Conservation (phyloP, 2,329 filamentous ascomycete species). For the Cladosporium sp. region DNA sequence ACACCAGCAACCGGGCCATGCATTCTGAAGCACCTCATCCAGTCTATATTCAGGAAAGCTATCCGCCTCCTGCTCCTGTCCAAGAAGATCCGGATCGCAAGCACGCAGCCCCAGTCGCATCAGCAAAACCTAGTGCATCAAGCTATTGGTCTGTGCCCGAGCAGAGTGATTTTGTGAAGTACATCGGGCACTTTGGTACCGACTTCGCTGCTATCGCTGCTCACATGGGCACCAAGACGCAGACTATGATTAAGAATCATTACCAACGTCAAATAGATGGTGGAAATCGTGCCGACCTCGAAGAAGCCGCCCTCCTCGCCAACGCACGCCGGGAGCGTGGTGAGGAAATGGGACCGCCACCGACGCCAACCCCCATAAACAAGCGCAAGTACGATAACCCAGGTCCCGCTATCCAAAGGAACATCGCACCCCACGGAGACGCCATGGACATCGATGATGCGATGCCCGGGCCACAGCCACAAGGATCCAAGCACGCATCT, state of each 20-base stretch:
- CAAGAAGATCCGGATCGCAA: conserved; percentile 29
- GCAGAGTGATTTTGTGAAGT: conserved; percentile 70
- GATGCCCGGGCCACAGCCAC: conserved; percentile 26
- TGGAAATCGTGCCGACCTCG: conserved; percentile 43
- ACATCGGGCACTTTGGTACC: conserved; percentile 73
- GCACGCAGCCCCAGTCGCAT: conserved; percentile 19
- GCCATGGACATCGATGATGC: conserved; percentile 43
- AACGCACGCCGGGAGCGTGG: conserved; percentile 44
- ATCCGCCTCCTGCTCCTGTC: conserved; percentile 1
- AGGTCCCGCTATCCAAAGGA: conserved; percentile 40
- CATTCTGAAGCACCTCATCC: conserved; percentile 8
- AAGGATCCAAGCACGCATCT: conserved; percentile 39
- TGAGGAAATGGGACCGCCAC: conserved; percentile 49
- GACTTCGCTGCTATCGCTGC: conserved; percentile 74
- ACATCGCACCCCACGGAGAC: conserved; percentile 47
- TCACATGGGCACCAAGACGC: conserved; percentile 80
- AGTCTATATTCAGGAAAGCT: conserved; percentile 9
- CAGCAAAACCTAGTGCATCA: conserved; percentile 46
- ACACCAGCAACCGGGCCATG: conserved; percentile 23
- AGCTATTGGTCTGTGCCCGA: conserved; percentile 89
- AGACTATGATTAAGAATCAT: conserved; percentile 73
- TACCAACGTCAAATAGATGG: conserved; percentile 49
- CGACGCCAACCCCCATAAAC: conserved; percentile 49
- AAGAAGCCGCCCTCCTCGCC: conserved; percentile 43
- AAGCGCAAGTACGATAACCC: conserved; percentile 51